Evolutionary conservation across 2,329 filamentous ascomycete genomes (phyloP), one percentile per base, ranked within the genome.

Genomic region (Cladosporium sp.): DNA sequence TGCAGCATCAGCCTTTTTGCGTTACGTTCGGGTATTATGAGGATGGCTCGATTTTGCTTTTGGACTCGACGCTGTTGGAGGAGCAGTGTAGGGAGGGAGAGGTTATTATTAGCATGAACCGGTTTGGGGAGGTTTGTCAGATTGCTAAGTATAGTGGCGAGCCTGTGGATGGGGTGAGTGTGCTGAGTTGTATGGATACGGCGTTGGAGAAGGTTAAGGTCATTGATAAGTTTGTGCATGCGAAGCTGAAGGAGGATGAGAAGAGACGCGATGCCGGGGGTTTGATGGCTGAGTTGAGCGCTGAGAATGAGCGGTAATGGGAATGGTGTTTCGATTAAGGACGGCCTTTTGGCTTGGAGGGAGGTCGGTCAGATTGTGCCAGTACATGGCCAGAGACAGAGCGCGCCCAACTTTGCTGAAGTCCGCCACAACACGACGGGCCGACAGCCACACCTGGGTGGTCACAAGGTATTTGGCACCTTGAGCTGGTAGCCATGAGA

Each of bases 1-100:
- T 95, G 75, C 80, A 96, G 57, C 93, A 97, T 70, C 86, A 88
- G 59, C 93, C 93, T 1, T 85, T 96, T 49, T 95, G 91, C 64
- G 78, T 96, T 39, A 95, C 90, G 0, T 95, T 95, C 69, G 88
- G 83, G 61, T 92, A 90, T 64, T 96, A 86, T 57, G 70, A 76
- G 25, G 81, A 84, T 30, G 87, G 83, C 4, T 84, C 86, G 57
- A 77, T 84, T 12, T 78, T 87, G 38, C 63, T 91, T 47, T 66
- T 88, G n/a, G 88, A 93, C 67, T 78, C 86, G 2, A 85, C 78
- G 38, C 74, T 82, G 66, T 68, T 87, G 33, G 88, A 93, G 71
- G 88, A 93, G 71, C 85, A 89, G 67, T 75, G 90, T 51, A 76
- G 86, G 16, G 78, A 85, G 33, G 84, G 82, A 50, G 83, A 84